Conservation (phyloP, 257 asterid species). For the Capsicum baccatum region DNA sequence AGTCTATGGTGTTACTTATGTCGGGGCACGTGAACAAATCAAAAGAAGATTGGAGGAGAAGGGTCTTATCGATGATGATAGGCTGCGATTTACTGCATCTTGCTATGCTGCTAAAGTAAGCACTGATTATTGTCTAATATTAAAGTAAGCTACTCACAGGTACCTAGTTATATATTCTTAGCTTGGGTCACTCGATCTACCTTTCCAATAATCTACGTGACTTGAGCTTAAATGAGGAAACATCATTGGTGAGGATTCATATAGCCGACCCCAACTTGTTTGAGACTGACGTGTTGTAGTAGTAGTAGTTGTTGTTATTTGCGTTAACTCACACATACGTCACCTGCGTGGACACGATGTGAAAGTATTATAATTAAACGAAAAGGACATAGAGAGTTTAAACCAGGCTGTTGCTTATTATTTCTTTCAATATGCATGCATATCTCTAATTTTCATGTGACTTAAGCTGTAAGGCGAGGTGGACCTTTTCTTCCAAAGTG, state of each 20-base stretch:
- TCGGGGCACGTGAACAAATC: conserved; percentile 98
- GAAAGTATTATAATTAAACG: background rate
- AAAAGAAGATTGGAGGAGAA: conserved; percentile 87
- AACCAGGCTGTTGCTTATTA: conserved; percentile 11
- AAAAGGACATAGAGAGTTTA: background rate
- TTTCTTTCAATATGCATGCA: background rate
- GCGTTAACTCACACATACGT: background rate
- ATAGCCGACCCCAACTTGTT: background rate
- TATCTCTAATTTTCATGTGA: background rate
- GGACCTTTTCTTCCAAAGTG: background rate
- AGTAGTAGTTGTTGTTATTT: background rate
- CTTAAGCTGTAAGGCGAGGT: background rate
- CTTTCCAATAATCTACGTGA: background rate
- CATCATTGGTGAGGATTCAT: background rate
- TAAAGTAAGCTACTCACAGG: background rate
- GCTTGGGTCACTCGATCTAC: background rate
- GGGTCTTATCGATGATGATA: conserved; percentile 81
- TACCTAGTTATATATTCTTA: background rate
- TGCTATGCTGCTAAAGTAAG: conserved; percentile 96
- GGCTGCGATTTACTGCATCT: conserved; percentile 72
- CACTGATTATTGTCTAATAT: conserved; percentile 19
- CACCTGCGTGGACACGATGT: background rate
- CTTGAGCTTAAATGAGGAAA: conserved; percentile 1
- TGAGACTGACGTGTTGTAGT: background rate
- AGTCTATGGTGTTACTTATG: conserved; percentile 94